A percentile compares a stretch with the other conserved stretches of the same genome.
These are phyloP conservation scores for Trichosphaerium sp. DNA, from an alignment of 78 protist species.

Conservation along the genomic window DNA sequence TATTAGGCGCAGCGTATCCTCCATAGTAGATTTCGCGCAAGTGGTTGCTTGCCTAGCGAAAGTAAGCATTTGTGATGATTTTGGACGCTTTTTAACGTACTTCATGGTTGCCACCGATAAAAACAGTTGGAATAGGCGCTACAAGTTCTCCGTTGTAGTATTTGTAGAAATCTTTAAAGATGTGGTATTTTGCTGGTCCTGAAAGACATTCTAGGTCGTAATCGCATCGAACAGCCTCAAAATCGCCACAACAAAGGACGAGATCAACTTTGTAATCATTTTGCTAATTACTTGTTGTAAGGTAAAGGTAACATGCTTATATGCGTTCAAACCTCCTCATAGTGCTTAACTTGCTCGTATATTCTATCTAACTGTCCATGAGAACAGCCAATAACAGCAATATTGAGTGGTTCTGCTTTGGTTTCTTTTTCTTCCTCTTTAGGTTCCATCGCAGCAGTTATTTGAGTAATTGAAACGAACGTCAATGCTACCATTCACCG, in stretches of 20 bases:
- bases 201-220: conserved; percentile 80
- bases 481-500: too few species aligned
- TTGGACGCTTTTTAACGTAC: conserved; percentile 67
- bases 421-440: too few species aligned
- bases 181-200: conserved; percentile 74
- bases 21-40: conserved; percentile 72
- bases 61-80: too few species aligned
- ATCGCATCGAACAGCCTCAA: conserved; percentile 87
- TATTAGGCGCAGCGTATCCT: conserved; percentile 93
- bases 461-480: too few species aligned
- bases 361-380: conserved; percentile 91
- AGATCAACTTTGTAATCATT: conserved; percentile 66
- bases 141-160: conserved; percentile 79
- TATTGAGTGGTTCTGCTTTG: too few species aligned
- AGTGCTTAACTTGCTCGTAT: conserved; percentile 53
- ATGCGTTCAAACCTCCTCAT: too few species aligned
- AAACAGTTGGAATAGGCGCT: conserved; percentile 90
- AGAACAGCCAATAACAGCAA: conserved; percentile 91
- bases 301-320: too few species aligned
- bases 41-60: too few species aligned
- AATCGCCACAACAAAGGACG: conserved; percentile 95
- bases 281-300: too few species aligned
- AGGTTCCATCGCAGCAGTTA: too few species aligned
- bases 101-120: conserved; percentile 99
- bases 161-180: conserved; percentile 63